Percentiles rank a stretch among this genome's conserved stretches.
Conservation (phyloP, 2,329 filamentous ascomycete species). For the Ophiostoma pallidulum region DNA sequence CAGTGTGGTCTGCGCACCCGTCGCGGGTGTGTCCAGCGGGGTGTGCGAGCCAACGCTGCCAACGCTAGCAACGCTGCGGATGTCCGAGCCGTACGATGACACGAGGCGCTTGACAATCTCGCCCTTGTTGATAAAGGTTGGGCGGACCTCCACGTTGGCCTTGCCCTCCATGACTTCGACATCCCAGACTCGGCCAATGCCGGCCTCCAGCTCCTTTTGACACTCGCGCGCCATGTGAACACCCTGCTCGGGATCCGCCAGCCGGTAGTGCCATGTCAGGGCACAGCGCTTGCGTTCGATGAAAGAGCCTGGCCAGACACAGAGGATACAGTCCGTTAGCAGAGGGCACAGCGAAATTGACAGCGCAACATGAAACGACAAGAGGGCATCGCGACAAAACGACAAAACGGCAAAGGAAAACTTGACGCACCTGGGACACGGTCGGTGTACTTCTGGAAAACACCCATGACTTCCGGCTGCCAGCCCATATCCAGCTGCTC, state of each 20-base stretch:
- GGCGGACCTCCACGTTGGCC: constrained; percentile 93
- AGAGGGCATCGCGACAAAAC: background rate
- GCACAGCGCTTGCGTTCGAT: constrained; percentile 92
- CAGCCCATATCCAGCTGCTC: constrained; percentile 84
- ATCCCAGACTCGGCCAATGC: constrained; percentile 70
- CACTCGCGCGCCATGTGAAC: constrained; percentile 71
- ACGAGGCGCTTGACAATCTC: constrained; percentile 84
- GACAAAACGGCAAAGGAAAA: background rate
- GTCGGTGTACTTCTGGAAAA: constrained; percentile 85
- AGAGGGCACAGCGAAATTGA: background rate
- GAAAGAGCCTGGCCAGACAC: constrained; percentile 80
- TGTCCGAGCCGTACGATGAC: constrained; percentile 52
- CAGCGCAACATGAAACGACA: background rate
- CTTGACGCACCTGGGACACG: constrained; percentile 65
- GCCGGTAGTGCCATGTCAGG: constrained; percentile 93
- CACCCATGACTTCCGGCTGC: constrained; percentile 74
- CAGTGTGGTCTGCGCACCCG: too few relatives aligned
- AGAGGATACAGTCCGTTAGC: background rate
- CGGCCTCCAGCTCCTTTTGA: constrained; percentile 68
- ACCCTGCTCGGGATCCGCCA: constrained; percentile 79
- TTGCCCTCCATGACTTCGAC: constrained; percentile 97
- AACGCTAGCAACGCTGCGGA: constrained; percentile 21
- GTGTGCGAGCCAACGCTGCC: constrained; percentile 11
- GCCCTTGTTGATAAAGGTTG: constrained; percentile 95
- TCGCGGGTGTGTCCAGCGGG: constrained; percentile 1